phyloP scores from a whole-genome alignment of 495 filamentous ascomycete species.

The Daldinia vernicosa region DNA sequence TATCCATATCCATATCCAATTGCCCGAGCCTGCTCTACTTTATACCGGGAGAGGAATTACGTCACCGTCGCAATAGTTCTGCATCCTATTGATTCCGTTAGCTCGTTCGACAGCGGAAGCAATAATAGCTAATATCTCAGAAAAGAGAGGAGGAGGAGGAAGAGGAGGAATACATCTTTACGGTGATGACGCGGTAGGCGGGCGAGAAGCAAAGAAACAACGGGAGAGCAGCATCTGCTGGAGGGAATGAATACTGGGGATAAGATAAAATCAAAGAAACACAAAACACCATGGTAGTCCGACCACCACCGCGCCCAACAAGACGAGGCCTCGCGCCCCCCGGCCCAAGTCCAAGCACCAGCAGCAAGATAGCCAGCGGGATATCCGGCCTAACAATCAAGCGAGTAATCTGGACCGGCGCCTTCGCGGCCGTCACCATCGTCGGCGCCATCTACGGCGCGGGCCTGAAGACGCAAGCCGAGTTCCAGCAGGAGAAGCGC shows the following conservation, averaged over 20 bases:
- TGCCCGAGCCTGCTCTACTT: conserved; percentile 8
- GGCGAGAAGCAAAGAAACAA: conserved; percentile 12
- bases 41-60: background rate
- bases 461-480: conserved; percentile 62
- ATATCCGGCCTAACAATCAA: conserved; percentile 24
- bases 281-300: background rate
- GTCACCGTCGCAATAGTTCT: background rate
- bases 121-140: background rate
- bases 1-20: background rate
- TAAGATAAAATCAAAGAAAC: background rate
- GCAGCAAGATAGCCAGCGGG: background rate
- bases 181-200: background rate
- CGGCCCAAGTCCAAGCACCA: background rate
- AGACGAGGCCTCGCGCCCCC: background rate
- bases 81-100: conserved; percentile 5
- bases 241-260: conserved; percentile 39
- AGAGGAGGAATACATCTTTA: background rate
- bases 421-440: conserved; percentile 59
- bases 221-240: conserved; percentile 34
- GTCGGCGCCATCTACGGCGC: conserved; percentile 66
- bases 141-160: background rate
- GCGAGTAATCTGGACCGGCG: conserved; percentile 56
- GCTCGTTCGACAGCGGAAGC: conserved; percentile 12
- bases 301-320: background rate
- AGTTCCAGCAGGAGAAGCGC: conserved; percentile 51